These are phyloP conservation scores for Dactylonectria estremocensis DNA, from an alignment of 2,329 filamentous ascomycete genomes.

Conservation along the genomic window DNA sequence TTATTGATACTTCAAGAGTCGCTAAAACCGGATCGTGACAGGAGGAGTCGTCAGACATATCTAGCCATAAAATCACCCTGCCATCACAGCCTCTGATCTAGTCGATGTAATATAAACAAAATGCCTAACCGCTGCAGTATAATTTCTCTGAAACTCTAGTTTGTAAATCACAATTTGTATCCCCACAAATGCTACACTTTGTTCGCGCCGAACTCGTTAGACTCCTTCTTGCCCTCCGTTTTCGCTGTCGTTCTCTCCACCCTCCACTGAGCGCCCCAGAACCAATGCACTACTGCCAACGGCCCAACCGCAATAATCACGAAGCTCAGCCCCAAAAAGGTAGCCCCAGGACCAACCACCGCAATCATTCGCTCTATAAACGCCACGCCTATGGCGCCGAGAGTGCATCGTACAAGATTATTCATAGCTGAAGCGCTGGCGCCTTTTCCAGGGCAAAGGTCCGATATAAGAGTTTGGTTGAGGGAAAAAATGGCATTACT, in stretches of 20 bases:
- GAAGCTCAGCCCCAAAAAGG: slow-evolving; percentile 12
- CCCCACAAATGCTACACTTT: not conserved
- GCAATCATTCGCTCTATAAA: slow-evolving; percentile 19
- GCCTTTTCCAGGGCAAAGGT: slow-evolving; percentile 17
- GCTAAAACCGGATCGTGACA: too few relatives aligned
- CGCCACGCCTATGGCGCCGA: slow-evolving; percentile 17
- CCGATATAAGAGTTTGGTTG: slow-evolving; percentile 19
- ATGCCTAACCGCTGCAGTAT: too few relatives aligned
- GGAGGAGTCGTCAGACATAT: too few relatives aligned
- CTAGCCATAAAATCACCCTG: too few relatives aligned
- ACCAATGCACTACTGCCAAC: slow-evolving; percentile 14
- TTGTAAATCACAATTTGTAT: too few relatives aligned
- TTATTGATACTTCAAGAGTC: too few relatives aligned
- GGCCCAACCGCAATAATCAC: slow-evolving; percentile 1
- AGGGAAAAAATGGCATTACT: slow-evolving; percentile 23
- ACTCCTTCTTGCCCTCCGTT: not conserved
- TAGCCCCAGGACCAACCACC: not conserved
- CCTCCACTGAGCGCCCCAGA: slow-evolving; percentile 19
- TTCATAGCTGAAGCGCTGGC: slow-evolving; percentile 22
- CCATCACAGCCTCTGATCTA: too few relatives aligned
- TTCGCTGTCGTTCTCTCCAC: slow-evolving; percentile 13
- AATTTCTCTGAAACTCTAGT: too few relatives aligned
- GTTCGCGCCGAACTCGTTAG: not conserved
- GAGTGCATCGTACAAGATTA: slow-evolving; percentile 18
- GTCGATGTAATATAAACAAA: too few relatives aligned